A percentile compares a stretch with the other conserved stretches of the same genome.
Conservation (phyloP, 768 basidiomycete genomes). For the Mycena kentingensis region DNA sequence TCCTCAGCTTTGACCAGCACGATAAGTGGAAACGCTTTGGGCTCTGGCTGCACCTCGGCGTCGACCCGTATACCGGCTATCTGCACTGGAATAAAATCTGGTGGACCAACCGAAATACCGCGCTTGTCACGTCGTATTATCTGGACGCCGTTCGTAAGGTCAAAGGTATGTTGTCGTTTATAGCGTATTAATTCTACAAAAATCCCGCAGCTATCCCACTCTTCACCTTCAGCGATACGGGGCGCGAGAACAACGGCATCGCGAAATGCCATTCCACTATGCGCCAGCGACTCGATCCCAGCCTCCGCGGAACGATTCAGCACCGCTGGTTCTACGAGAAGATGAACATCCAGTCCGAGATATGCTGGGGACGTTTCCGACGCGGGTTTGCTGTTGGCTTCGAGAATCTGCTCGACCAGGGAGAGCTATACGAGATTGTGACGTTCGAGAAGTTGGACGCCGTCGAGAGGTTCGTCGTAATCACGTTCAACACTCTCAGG, state of each 20-base stretch:
- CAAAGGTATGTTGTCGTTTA: slow-evolving; percentile 16
- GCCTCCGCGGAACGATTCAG: slow-evolving; percentile 38
- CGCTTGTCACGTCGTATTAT: slow-evolving; percentile 37
- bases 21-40: slow-evolving; percentile 49
- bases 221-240: slow-evolving; percentile 46
- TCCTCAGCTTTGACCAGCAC: slow-evolving; percentile 44
- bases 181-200: slow-evolving; percentile 5
- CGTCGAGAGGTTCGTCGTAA: slow-evolving; percentile 26
- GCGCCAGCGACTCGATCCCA: slow-evolving; percentile 42
- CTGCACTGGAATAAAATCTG: slow-evolving; percentile 42
- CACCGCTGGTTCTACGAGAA: slow-evolving; percentile 41
- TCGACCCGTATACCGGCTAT: slow-evolving; percentile 38
- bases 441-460: slow-evolving; percentile 19
- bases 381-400: slow-evolving; percentile 36
- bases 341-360: slow-evolving; percentile 46
- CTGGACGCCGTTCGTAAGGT: slow-evolving; percentile 27
- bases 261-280: slow-evolving; percentile 46
- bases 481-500: not conserved
- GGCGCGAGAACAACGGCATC: slow-evolving; percentile 44
- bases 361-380: slow-evolving; percentile 40
- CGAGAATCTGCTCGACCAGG: slow-evolving; percentile 12
- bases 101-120: slow-evolving; percentile 42
- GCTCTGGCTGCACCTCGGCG: slow-evolving; percentile 32
- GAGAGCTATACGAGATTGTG: not conserved
- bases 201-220: slow-evolving; percentile 37